Percentiles rank a stretch among this genome's conserved stretches.
These are phyloP conservation scores for Arbutus unedo DNA, from an alignment of 148 eudicot species.

Conservation along the genomic window DNA sequence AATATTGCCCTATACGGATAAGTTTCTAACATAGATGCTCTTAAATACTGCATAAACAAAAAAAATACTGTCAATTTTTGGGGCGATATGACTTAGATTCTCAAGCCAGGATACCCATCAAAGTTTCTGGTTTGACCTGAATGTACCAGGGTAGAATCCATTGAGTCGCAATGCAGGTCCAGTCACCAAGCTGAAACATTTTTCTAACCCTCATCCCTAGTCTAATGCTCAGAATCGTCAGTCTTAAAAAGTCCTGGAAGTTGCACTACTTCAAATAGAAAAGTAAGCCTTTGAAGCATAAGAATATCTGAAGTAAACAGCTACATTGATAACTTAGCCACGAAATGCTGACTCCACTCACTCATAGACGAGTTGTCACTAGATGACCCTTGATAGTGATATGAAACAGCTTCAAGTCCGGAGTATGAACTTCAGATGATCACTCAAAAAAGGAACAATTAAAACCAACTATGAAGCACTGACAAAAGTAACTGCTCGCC, in stretches of 20 bases:
- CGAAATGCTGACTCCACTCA: neutral
- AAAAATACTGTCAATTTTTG: neutral
- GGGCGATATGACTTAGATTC: neutral
- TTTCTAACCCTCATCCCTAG: neutral
- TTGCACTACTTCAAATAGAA: neutral
- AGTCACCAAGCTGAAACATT: neutral
- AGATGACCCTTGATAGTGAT: neutral
- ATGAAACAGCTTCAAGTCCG: conserved; percentile 1
- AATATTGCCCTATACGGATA: neutral
- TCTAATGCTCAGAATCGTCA: neutral
- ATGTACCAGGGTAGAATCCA: neutral
- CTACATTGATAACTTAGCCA: too few species aligned
- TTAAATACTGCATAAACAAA: neutral
- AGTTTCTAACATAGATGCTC: neutral
- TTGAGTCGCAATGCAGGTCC: neutral
- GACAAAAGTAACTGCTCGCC: too few species aligned
- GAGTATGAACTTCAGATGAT: neutral
- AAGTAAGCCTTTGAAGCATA: neutral
- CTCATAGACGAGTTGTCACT: neutral
- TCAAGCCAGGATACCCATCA: conserved; percentile 9
- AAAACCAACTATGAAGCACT: too few species aligned
- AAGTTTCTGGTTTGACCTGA: neutral
- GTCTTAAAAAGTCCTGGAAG: neutral
- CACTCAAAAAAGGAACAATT: neutral
- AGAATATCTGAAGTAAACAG: neutral